These are phyloP conservation scores for Xylaria sp. DNA, from an alignment of 2,329 filamentous ascomycete genomes.

Conservation along the genomic window DNA sequence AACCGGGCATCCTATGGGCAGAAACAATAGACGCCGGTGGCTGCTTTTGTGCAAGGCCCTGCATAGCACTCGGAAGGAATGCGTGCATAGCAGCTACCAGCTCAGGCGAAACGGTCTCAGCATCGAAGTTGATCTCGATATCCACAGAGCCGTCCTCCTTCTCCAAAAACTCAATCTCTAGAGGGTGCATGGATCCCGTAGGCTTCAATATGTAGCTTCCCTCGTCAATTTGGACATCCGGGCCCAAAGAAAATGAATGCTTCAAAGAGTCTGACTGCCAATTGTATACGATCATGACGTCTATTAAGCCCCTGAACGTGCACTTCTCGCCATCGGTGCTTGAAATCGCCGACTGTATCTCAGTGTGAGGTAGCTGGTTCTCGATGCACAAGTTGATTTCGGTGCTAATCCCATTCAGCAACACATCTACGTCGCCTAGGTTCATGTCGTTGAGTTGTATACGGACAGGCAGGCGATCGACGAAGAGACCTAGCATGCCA, in stretches of 20 bases:
- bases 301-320: background rate
- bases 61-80: background rate
- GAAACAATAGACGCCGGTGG: background rate
- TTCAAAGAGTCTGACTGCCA: constrained; percentile 26
- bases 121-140: constrained; percentile 1
- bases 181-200: background rate
- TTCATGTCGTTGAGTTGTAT: constrained; percentile 2
- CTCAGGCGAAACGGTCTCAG: background rate
- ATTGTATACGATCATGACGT: constrained; percentile 29
- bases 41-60: background rate
- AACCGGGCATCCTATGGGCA: background rate
- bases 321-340: background rate
- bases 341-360: constrained; percentile 16
- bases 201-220: background rate
- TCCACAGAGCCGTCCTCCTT: constrained; percentile 1
- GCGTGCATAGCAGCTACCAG: background rate
- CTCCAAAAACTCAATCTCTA: background rate
- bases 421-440: background rate
- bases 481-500: constrained; percentile 31
- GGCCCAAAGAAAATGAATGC: constrained; percentile 19
- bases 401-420: constrained; percentile 4
- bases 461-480: constrained; percentile 24
- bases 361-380: constrained; percentile 12
- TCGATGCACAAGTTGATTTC: constrained; percentile 7
- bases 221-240: constrained; percentile 9